Conservation (phyloP, 495 filamentous ascomycete genomes). For the Astrothelium macrocarpum region DNA sequence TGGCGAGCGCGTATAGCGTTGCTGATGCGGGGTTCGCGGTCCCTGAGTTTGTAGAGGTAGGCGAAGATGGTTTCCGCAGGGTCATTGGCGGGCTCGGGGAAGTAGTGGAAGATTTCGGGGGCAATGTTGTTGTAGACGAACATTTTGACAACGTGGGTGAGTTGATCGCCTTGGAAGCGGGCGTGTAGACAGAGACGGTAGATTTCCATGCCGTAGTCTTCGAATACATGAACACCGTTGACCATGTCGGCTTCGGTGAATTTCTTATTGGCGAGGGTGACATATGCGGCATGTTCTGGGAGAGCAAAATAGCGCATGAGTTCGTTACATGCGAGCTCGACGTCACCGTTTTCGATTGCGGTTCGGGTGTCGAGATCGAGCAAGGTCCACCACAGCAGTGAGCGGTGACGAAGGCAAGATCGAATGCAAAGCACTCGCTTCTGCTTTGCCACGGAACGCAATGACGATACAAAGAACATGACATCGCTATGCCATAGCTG, state of each 20-base stretch:
- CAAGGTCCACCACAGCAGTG: not conserved
- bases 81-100: not conserved
- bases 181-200: constrained; percentile 1
- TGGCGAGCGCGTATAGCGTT: no score
- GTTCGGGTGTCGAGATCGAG: not conserved
- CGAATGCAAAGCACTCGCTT: not conserved
- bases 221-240: not conserved
- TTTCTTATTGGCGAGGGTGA: not conserved
- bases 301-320: not conserved
- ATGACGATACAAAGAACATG: not conserved
- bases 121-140: not conserved
- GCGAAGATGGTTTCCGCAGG: not conserved
- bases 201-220: not conserved
- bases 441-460: not conserved
- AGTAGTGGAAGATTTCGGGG: not conserved
- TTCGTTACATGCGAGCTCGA: not conserved
- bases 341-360: not conserved
- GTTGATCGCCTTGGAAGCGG: not conserved
- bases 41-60: not conserved
- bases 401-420: not conserved
- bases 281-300: not conserved
- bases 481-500: not conserved
- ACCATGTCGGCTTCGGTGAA: not conserved
- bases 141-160: not conserved
- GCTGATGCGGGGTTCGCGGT: not conserved